phyloP scores from a whole-genome alignment of 257 asterid species.

The Leptodermis oblonga region DNA sequence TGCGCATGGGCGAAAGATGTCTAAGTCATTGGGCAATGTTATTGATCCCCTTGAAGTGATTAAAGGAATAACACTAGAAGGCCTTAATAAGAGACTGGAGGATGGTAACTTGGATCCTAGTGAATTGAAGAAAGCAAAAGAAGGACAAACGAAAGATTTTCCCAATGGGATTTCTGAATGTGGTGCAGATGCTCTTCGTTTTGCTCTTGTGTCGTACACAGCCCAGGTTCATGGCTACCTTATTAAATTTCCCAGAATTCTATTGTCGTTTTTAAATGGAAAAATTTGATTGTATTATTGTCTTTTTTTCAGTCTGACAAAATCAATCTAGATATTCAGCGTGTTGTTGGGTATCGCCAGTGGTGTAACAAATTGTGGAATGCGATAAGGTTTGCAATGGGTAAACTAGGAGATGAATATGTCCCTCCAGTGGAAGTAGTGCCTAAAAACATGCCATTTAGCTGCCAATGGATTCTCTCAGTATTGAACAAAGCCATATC shows the following conservation, averaged over 20 bases:
- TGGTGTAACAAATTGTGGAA: constrained; percentile 99
- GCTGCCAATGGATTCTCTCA: constrained; percentile 95
- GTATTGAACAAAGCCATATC: constrained; percentile 82
- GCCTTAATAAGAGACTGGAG: constrained; percentile 84
- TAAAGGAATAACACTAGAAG: constrained; percentile 60
- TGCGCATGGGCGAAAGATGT: constrained; percentile 99
- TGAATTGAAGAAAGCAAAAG: constrained; percentile 79
- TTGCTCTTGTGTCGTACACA: constrained; percentile 90
- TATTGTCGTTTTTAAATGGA: not conserved
- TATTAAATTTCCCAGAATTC: constrained; percentile 4
- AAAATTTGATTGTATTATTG: constrained; percentile 6
- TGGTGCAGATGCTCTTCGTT: constrained; percentile 95
- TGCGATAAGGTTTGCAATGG: constrained; percentile 94
- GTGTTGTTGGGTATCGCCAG: constrained; percentile 94
- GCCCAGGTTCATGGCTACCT: constrained; percentile 65
- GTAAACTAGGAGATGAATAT: constrained; percentile 86
- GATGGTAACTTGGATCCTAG: constrained; percentile 87
- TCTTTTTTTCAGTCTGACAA: constrained; percentile 72
- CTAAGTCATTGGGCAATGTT: constrained; percentile 96
- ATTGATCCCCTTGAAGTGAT: constrained; percentile 89
- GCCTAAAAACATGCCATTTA: constrained; percentile 65
- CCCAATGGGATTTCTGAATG: constrained; percentile 92
- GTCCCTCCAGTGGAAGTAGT: constrained; percentile 58
- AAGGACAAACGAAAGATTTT: constrained; percentile 82
- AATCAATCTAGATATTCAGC: constrained; percentile 84